phyloP scores from a whole-genome alignment of 2,329 filamentous ascomycete species.

The Botrytis porri region DNA sequence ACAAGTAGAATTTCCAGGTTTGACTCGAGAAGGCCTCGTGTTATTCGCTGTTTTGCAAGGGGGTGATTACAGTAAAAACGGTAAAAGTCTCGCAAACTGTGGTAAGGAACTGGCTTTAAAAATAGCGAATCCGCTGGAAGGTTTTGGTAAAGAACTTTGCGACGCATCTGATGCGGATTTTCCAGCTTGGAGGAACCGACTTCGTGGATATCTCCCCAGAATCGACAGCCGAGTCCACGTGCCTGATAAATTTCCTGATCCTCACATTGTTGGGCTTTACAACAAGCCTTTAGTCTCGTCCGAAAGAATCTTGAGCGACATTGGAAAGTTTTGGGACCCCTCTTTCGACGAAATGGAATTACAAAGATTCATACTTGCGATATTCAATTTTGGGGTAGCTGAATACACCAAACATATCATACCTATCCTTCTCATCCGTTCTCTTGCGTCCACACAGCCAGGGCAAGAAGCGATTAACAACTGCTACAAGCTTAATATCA shows the following conservation, averaged over 20 bases:
- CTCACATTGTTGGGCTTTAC: neutral
- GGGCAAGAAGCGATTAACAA: conserved; percentile 10
- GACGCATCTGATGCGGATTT: neutral
- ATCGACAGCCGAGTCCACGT: neutral
- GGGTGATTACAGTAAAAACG: conserved; percentile 81
- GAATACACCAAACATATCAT: conserved; percentile 6
- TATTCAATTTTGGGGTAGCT: conserved; percentile 7
- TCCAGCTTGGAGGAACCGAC: neutral
- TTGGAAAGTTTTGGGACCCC: neutral
- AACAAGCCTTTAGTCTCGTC: neutral
- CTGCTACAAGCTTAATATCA: neutral
- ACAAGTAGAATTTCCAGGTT: conserved; percentile 44
- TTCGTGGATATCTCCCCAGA: conserved; percentile 3
- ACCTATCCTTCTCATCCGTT: conserved; percentile 6
- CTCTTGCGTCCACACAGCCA: neutral
- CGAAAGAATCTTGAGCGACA: neutral
- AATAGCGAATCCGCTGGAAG: conserved; percentile 66
- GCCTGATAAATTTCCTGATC: neutral
- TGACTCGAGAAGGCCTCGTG: conserved; percentile 84
- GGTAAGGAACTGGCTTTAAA: conserved; percentile 83
- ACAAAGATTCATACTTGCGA: neutral
- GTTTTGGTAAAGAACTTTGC: conserved; percentile 60
- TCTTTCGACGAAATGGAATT: conserved; percentile 6
- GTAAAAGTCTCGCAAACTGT: conserved; percentile 70
- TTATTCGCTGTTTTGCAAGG: conserved; percentile 89